A percentile compares a stretch with the other conserved stretches of the same genome.
phyloP scores from a whole-genome alignment of 139 green algal species.

The Chlamydomonas schloesseri region DNA sequence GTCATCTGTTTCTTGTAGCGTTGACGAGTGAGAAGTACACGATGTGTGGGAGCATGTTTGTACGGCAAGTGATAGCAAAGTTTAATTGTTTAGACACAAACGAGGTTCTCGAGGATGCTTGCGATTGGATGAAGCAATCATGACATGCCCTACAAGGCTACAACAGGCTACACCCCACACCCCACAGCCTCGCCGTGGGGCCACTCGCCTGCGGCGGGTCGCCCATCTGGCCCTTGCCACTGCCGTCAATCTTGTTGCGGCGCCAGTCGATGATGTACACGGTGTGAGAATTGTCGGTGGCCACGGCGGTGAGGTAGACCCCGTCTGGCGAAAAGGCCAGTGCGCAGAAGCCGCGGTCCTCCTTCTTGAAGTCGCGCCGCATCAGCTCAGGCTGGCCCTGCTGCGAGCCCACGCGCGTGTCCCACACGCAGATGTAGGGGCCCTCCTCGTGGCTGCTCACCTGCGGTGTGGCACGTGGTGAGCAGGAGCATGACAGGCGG shows the following conservation, averaged over 20 bases:
- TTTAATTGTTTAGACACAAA: too few relatives aligned
- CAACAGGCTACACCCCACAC: too few relatives aligned
- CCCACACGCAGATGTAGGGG: slow-evolving; percentile 77
- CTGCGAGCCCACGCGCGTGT: slow-evolving; percentile 52
- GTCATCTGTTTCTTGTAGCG: too few relatives aligned
- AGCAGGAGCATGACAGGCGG: too few relatives aligned
- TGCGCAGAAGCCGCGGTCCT: slow-evolving; percentile 62
- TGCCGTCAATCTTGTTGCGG: slow-evolving; percentile 51
- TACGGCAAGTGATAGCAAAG: too few relatives aligned
- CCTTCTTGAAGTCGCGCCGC: slow-evolving; percentile 57
- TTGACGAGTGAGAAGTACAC: too few relatives aligned
- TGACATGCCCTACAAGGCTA: too few relatives aligned
- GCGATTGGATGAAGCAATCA: too few relatives aligned
- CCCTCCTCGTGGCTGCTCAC: slow-evolving; percentile 64
- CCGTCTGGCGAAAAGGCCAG: slow-evolving; percentile 73
- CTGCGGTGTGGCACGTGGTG: slow-evolving; percentile 8
- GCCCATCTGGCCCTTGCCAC: slow-evolving; percentile 68
- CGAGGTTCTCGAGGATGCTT: too few relatives aligned
- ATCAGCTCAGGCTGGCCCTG: slow-evolving; percentile 51
- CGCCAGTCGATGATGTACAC: slow-evolving; percentile 82
- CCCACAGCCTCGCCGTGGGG: not conserved
- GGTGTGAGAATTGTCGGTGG: slow-evolving; percentile 79
- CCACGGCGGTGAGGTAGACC: slow-evolving; percentile 65
- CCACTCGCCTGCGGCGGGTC: slow-evolving; percentile 72
- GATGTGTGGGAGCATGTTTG: too few relatives aligned